Evolutionary conservation across 768 basidiomycete genomes (phyloP).

Genomic region (Amanita fuliginea): DNA sequence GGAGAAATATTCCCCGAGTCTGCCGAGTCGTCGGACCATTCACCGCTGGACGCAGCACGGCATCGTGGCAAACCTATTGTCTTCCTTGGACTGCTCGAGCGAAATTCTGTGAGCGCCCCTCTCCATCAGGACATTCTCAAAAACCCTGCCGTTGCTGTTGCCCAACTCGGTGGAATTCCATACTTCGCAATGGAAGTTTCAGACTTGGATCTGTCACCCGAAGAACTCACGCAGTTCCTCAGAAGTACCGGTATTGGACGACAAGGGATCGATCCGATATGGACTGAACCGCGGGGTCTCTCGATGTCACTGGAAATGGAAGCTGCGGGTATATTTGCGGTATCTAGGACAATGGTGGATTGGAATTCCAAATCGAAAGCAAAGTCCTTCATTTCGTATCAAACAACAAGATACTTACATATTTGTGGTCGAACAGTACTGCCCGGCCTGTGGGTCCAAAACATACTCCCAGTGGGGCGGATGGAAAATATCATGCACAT

Average conservation of each 20-base stretch:
- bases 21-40: constrained; percentile 13
- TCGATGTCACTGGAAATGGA: constrained; percentile 47
- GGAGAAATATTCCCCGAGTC: constrained; percentile 24
- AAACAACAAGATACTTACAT: neutral
- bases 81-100: constrained; percentile 74
- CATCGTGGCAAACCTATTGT: constrained; percentile 51
- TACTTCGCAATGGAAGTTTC: constrained; percentile 79
- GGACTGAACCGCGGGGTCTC: constrained; percentile 54
- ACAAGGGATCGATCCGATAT: constrained; percentile 34
- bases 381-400: constrained; percentile 7
- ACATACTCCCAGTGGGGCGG: constrained; percentile 89
- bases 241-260: constrained; percentile 26
- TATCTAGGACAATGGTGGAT: constrained; percentile 74
- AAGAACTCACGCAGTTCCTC: constrained; percentile 25
- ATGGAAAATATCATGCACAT: constrained; percentile 83
- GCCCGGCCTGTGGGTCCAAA: constrained; percentile 74
- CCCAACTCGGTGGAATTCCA: constrained; percentile 66
- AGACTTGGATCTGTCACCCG: constrained; percentile 27
- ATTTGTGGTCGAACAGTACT: constrained; percentile 50
- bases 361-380: constrained; percentile 92
- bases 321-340: constrained; percentile 67
- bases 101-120: constrained; percentile 31
- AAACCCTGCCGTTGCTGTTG: constrained; percentile 38
- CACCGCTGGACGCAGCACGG: constrained; percentile 37
- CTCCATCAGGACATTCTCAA: constrained; percentile 60